Percentiles rank a stretch among this genome's conserved stretches.
phyloP scores from a whole-genome alignment of 352 stramenopile genomes.

The Thraustochytrium striatum region DNA sequence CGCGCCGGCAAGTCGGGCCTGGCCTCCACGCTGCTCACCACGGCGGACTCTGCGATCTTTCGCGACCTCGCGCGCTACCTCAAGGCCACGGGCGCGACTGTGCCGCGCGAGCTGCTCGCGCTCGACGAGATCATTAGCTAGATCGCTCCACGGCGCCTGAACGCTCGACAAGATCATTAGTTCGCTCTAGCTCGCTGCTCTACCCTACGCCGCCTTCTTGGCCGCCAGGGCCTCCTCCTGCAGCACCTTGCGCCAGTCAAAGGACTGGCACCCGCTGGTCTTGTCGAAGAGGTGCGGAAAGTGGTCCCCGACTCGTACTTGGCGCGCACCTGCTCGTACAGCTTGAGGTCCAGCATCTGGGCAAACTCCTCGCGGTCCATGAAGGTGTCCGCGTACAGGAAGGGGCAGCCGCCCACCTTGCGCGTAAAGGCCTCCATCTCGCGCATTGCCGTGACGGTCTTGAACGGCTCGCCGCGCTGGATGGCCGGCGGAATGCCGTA shows the following conservation, averaged over 20 bases:
- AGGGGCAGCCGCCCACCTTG: constrained; percentile 52
- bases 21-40: constrained; percentile 94
- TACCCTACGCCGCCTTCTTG: not conserved
- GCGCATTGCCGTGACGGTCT: constrained; percentile 50
- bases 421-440: constrained; percentile 50
- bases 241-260: not conserved
- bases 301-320: constrained; percentile 55
- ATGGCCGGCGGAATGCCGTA: constrained; percentile 51
- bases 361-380: constrained; percentile 60
- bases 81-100: constrained; percentile 80
- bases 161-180: not conserved
- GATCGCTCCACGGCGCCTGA: not conserved
- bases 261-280: constrained; percentile 7
- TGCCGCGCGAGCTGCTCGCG: not conserved
- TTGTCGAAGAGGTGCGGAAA: constrained; percentile 63
- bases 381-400: constrained; percentile 62
- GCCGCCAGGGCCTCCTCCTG: too few relatives aligned
- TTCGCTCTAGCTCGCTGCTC: not conserved
- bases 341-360: constrained; percentile 60
- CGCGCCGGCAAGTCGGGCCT: constrained; percentile 93
- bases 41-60: constrained; percentile 74
- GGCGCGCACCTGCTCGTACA: constrained; percentile 54
- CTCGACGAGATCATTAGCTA: not conserved
- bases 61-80: constrained; percentile 72
- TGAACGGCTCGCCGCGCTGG: constrained; percentile 38